Evolutionary conservation across 371 early-diverging fungal species (phyloP).

Genomic region (Mortierella sp.): DNA sequence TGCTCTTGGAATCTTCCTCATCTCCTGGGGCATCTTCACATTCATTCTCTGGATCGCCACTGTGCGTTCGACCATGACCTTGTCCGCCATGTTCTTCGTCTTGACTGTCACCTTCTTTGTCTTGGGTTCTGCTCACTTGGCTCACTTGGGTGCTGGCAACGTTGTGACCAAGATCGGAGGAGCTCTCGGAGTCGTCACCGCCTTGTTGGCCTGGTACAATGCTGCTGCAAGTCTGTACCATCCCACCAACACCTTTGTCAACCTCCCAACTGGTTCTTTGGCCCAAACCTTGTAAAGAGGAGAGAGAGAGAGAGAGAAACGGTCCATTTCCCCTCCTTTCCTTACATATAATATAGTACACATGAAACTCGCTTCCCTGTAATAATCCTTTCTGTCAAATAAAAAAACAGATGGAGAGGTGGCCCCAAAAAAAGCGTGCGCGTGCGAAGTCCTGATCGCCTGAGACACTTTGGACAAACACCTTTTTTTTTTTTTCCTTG

Average conservation of each 20-base stretch:
- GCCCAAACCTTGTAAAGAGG: constrained; percentile 11
- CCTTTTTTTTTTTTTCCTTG: too few relatives aligned
- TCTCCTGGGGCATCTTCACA: constrained; percentile 76
- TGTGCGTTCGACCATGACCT: constrained; percentile 68
- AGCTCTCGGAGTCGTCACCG: constrained; percentile 73
- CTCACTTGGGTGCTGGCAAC: constrained; percentile 42
- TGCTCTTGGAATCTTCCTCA: constrained; percentile 74
- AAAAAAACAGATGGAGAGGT: too few relatives aligned
- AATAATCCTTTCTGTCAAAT: too few relatives aligned
- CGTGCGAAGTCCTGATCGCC: too few relatives aligned
- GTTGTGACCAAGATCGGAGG: constrained; percentile 61
- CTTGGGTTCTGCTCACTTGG: constrained; percentile 64
- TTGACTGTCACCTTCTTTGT: constrained; percentile 73
- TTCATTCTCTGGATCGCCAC: constrained; percentile 74
- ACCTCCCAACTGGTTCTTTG: constrained; percentile 63
- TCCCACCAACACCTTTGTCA: constrained; percentile 65
- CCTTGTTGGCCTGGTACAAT: constrained; percentile 79
- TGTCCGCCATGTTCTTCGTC: constrained; percentile 71
- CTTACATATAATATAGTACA: too few relatives aligned
- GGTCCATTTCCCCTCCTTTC: too few relatives aligned
- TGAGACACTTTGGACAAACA: too few relatives aligned
- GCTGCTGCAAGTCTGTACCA: constrained; percentile 73
- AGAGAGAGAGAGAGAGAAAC: too few relatives aligned
- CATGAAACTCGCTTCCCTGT: too few relatives aligned
- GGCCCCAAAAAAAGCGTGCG: too few relatives aligned